phyloP scores from a whole-genome alignment of 108 stramenopile species.

The Mayamaea pseudoterrestris region DNA sequence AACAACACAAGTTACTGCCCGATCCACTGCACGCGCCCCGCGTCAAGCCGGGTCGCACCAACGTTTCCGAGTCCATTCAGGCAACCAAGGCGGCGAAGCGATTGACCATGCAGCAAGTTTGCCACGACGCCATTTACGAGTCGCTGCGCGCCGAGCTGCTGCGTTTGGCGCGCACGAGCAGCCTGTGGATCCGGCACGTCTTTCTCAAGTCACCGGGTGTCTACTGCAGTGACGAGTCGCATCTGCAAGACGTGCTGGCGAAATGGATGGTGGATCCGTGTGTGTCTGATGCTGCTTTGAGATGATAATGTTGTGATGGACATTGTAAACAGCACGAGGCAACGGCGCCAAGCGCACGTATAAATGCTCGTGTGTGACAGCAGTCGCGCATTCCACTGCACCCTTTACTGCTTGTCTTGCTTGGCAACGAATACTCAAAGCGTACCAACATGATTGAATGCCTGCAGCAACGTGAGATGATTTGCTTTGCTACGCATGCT shows the following conservation, averaged over 20 bases:
- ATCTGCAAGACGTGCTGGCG: not conserved
- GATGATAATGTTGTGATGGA: no score
- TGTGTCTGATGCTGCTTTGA: not conserved
- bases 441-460: no score
- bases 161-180: not conserved
- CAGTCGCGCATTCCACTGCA: no score
- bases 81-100: not conserved
- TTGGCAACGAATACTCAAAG: no score
- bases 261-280: slow-evolving; percentile 6
- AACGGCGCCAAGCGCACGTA: no score
- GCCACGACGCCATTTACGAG: slow-evolving; percentile 1
- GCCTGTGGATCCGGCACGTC: slow-evolving; percentile 7
- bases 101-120: not conserved
- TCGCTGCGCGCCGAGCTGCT: slow-evolving; percentile 6
- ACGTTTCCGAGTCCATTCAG: not conserved
- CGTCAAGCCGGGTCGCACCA: not conserved
- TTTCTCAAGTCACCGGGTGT: slow-evolving; percentile 3
- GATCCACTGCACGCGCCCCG: not conserved
- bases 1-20: no score
- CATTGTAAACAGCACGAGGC: no score
- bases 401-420: no score
- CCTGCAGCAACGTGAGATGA: no score
- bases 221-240: not conserved
- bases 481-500: no score
- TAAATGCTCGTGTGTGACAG: no score